Evolutionary conservation across 768 basidiomycete species (phyloP), one percentile per base, ranked within the genome.

Genomic region (Boletus rex-veris): DNA sequence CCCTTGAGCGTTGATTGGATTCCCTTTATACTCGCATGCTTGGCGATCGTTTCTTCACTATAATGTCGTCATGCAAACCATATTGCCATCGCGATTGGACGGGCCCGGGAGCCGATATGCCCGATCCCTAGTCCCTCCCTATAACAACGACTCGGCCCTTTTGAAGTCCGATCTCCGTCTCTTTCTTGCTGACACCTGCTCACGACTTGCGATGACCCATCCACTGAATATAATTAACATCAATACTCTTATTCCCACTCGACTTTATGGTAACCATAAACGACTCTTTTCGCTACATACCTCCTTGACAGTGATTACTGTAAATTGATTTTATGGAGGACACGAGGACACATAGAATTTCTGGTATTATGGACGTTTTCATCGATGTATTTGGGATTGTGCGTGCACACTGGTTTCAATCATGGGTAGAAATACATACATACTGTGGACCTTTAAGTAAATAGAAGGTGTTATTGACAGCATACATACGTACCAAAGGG

Each of bases 21-120:
- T 12, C 14, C 51, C n/a, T 28, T 68, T 35, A 26, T 54, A 30
- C 52, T 66, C 18, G 39, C 33, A 12, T 66, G 50, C 40, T 38
- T 45, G 10, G 19, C 38, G 39, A 19, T 62, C 18, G 28, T 46
- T 10, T 64, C 53, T 28, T 58, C 38, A 38, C 30, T 57, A 33
- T 68, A 66, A 46, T 30, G 16, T 26, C 2, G 14, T n/a, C 38
- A 18, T 11, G 1, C 30, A 7, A 16, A 8, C 28, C 28, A 0
- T 28, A 28, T 35, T 35, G 33, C 33, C 33, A 14, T 35, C 14
- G 6, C 38, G 16, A 36, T 40, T 14, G 33, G 44, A 16, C 12
- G 15, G 18, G 16, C 16, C 14, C 7, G 14, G 28, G 37, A 16
- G n/a, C 28, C 35, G 30, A 43, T 42, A 45, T 31, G 6, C 16